Percentiles rank a stretch among this genome's conserved stretches.
These are phyloP conservation scores for Cyclospora cayetanensis DNA, from an alignment of 169 alveolate species.

Conservation along the genomic window DNA sequence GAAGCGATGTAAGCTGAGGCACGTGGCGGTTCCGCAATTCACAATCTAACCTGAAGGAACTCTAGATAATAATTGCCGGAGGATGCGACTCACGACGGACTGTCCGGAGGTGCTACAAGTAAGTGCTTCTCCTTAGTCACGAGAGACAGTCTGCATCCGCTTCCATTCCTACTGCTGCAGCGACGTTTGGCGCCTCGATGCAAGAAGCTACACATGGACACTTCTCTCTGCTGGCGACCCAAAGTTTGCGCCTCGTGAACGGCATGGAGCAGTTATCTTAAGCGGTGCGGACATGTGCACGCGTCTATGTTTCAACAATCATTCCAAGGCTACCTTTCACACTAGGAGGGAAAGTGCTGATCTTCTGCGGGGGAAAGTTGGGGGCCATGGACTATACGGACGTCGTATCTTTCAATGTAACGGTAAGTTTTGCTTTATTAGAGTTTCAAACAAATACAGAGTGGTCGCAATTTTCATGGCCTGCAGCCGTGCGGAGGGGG, in stretches of 20 bases:
- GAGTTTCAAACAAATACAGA: not conserved
- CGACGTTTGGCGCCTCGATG: slow-evolving; percentile 61
- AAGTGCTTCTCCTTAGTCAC: not conserved
- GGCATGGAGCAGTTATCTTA: slow-evolving; percentile 41
- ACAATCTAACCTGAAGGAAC: not conserved
- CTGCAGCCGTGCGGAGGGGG: slow-evolving; percentile 60
- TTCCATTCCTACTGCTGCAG: not conserved
- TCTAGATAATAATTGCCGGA: slow-evolving; percentile 47
- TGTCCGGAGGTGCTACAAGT: slow-evolving; percentile 70
- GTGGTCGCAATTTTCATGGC: no score
- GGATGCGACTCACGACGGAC: slow-evolving; percentile 67
- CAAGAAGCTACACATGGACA: slow-evolving; percentile 41
- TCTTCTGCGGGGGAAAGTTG: slow-evolving; percentile 62
- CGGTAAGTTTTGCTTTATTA: slow-evolving; percentile 1
- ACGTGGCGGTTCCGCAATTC: not conserved
- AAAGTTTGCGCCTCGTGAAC: slow-evolving; percentile 54
- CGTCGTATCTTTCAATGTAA: slow-evolving; percentile 5
- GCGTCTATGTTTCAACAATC: no score
- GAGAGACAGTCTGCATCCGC: not conserved
- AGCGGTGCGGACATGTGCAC: no score
- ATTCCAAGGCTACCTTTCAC: no score
- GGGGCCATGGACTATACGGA: slow-evolving; percentile 37
- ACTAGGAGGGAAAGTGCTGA: slow-evolving; percentile 59
- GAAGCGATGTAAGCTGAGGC: slow-evolving; percentile 40
- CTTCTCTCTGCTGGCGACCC: slow-evolving; percentile 55